These are phyloP conservation scores for Megacollybia marginata DNA, from an alignment of 768 basidiomycete species.

Conservation along the genomic window DNA sequence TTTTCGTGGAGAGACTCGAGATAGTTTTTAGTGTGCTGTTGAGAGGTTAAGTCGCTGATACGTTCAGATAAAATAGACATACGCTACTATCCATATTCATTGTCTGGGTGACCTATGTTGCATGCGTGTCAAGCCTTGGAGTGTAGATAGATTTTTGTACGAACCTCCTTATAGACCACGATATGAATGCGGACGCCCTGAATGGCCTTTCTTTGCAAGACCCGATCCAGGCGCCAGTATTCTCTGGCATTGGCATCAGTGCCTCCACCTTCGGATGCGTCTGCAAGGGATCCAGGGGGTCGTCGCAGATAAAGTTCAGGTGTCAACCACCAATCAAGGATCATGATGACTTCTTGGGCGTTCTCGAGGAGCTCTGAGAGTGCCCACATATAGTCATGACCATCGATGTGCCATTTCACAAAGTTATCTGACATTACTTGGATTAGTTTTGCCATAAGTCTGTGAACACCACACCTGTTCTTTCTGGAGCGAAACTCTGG, in stretches of 20 bases:
- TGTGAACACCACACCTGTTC: slow-evolving; percentile 60
- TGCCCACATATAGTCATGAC: slow-evolving; percentile 97
- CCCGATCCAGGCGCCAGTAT: slow-evolving; percentile 74
- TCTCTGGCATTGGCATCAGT: slow-evolving; percentile 59
- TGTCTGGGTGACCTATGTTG: slow-evolving; percentile 74
- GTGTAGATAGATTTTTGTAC: neutral
- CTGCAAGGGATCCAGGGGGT: slow-evolving; percentile 39
- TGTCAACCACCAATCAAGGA: slow-evolving; percentile 90
- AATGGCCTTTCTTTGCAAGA: slow-evolving; percentile 83
- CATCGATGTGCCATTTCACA: slow-evolving; percentile 71
- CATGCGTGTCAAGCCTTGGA: neutral
- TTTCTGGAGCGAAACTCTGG: slow-evolving; percentile 59
- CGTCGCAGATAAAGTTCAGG: slow-evolving; percentile 93
- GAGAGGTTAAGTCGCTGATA: neutral
- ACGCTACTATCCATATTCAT: slow-evolving; percentile 72
- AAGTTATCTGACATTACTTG: neutral
- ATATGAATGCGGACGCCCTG: slow-evolving; percentile 90
- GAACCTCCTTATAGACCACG: slow-evolving; percentile 91
- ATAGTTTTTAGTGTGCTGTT: slow-evolving; percentile 36
- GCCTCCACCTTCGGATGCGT: too few relatives aligned
- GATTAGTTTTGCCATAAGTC: slow-evolving; percentile 40
- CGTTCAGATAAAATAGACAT: neutral
- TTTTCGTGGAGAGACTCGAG: slow-evolving; percentile 83
- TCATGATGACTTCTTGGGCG: slow-evolving; percentile 81
- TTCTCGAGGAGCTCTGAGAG: slow-evolving; percentile 82